These are phyloP conservation scores for Pythium sukuiense DNA, from an alignment of 352 stramenopile species.

Conservation along the genomic window DNA sequence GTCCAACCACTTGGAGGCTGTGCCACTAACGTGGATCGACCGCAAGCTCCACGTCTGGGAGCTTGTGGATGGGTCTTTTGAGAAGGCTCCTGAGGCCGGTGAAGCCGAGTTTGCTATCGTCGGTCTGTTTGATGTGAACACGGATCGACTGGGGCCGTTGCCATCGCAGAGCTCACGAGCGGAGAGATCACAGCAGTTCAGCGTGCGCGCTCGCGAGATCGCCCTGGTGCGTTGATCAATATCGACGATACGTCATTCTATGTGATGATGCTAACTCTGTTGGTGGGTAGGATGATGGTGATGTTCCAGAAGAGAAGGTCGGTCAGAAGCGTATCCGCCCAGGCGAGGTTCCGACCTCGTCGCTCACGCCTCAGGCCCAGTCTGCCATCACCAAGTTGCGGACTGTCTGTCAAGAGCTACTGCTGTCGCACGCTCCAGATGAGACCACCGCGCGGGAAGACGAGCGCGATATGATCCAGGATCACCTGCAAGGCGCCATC, in stretches of 20 bases:
- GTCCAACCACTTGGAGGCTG: slow-evolving; percentile 23
- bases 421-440: slow-evolving; percentile 55
- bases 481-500: slow-evolving; percentile 51
- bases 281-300: background rate
- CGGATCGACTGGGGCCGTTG: slow-evolving; percentile 16
- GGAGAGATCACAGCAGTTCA: slow-evolving; percentile 23
- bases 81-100: background rate
- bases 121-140: slow-evolving; percentile 22
- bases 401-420: slow-evolving; percentile 56
- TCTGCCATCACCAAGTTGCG: slow-evolving; percentile 42
- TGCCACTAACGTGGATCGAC: slow-evolving; percentile 19
- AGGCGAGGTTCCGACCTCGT: background rate
- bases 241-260: background rate
- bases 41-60: slow-evolving; percentile 8
- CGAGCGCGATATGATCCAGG: slow-evolving; percentile 60
- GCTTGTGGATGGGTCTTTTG: background rate
- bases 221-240: background rate
- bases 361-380: background rate
- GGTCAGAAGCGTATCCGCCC: slow-evolving; percentile 12
- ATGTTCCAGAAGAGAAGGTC: background rate
- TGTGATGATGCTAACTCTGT: background rate
- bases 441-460: slow-evolving; percentile 61
- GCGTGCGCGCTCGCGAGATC: slow-evolving; percentile 20
- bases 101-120: slow-evolving; percentile 17
- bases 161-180: slow-evolving; percentile 3